Percentiles rank a stretch among this genome's conserved stretches.
These are phyloP conservation scores for Hypomyces perniciosus DNA, from an alignment of 2,329 filamentous ascomycete genomes.

Conservation along the genomic window DNA sequence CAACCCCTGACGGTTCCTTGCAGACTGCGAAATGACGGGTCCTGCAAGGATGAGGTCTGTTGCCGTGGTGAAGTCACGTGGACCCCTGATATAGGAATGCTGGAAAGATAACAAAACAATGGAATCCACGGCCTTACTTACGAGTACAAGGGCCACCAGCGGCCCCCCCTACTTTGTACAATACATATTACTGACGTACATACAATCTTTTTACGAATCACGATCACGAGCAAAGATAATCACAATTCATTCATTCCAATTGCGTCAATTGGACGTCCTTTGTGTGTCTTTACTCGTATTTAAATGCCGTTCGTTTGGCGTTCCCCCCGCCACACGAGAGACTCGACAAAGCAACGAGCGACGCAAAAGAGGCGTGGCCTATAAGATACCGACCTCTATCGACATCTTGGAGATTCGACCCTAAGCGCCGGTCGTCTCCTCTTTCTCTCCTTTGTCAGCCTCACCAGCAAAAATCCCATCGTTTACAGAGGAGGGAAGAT, in stretches of 20 bases:
- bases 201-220: background rate
- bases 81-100: background rate
- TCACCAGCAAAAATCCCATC: no score
- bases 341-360: no score
- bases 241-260: background rate
- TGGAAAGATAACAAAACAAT: slow-evolving; percentile 2
- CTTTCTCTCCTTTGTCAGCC: background rate
- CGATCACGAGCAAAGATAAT: background rate
- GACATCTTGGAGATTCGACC: no score
- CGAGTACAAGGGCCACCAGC: no score
- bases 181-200: background rate
- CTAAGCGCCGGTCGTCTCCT: no score
- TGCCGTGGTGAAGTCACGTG: slow-evolving; percentile 32
- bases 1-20: background rate
- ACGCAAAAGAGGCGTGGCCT: no score
- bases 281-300: no score
- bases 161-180: background rate
- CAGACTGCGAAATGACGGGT: background rate
- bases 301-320: no score
- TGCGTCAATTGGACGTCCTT: no score
- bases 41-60: slow-evolving; percentile 12
- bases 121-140: background rate
- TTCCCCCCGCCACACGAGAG: no score
- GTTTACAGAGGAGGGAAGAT: no score
- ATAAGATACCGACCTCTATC: no score